A percentile compares a stretch with the other conserved stretches of the same genome.
phyloP scores from a whole-genome alignment of 1,139 yeast species.

The Geotrichum fermentans region DNA sequence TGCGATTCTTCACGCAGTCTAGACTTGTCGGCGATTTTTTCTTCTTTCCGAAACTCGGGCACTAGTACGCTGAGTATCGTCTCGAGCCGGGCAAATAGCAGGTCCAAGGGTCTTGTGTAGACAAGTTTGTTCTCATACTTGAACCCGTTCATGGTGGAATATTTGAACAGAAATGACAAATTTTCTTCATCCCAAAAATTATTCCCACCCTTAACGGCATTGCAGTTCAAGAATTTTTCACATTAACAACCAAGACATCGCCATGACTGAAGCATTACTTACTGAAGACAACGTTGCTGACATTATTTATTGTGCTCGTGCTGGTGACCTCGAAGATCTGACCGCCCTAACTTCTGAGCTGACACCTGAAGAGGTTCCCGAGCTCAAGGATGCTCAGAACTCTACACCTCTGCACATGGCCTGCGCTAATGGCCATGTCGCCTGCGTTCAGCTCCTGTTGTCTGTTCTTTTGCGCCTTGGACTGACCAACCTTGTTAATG shows the following conservation, averaged over 20 bases:
- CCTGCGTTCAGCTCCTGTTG: slow-evolving; percentile 57
- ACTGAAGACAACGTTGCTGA: slow-evolving; percentile 72
- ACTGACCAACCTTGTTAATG: slow-evolving; percentile 45
- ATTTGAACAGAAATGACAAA: neutral
- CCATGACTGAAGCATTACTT: slow-evolving; percentile 20
- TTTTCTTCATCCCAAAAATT: neutral
- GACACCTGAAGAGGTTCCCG: slow-evolving; percentile 24
- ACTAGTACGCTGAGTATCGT: slow-evolving; percentile 3
- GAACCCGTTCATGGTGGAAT: neutral
- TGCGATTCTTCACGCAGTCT: neutral
- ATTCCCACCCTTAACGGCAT: no score
- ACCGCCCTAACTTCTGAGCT: slow-evolving; percentile 53
- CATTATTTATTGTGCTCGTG: slow-evolving; percentile 76
- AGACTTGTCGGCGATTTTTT: neutral
- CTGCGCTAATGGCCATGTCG: slow-evolving; percentile 81
- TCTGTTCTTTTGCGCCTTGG: slow-evolving; percentile 40
- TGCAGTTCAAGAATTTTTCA: no score
- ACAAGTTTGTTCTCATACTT: slow-evolving; percentile 16
- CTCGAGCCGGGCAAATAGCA: slow-evolving; percentile 14
- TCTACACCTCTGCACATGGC: slow-evolving; percentile 89
- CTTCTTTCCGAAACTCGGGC: slow-evolving; percentile 6
- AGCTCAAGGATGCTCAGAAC: slow-evolving; percentile 58
- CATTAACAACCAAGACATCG: neutral
- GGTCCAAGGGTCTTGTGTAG: slow-evolving; percentile 17
- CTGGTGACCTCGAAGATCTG: slow-evolving; percentile 75